Base-by-base conservation (phyloP, 1,139 yeast genomes). In the Blastobotrys raffinosifermentans region DNA sequence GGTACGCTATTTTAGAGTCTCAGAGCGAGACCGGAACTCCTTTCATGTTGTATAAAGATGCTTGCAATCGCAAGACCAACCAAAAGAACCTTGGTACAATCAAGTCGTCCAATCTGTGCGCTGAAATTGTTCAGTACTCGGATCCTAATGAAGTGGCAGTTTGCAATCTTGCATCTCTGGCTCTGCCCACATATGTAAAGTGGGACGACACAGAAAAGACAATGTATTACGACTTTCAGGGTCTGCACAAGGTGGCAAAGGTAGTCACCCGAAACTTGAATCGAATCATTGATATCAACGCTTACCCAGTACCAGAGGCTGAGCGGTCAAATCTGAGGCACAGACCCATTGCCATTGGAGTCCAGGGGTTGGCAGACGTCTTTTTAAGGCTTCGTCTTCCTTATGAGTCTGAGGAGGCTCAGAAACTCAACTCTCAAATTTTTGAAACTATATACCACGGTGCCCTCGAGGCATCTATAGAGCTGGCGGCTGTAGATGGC, bases 11-110 rank as follows among this genome's bases (percentile, higher is more conserved):
- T 43, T 62, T 83, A 46, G 86, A 80, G 51, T 75, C 87, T 29
- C 93, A 83, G 62, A 79, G 83, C 32, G 93, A 83, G 63, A 82
- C 93, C 9, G 93, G 94, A 53, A 79, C 81, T 41, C 94, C 94
- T 31, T 82, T 77, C 63, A 79, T 83, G 77, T 65, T 83, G 35
- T 83, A 80, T 66, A 83, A 83, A 58, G 94, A 83, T 64, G 77
- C 89, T 29, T 81, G 91, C 66, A 83, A 83, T 61, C 49, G 60
- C 38, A 82, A 82, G 58, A 69, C 83, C 41, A 83, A 83, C 61
- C 93, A 83, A 63, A 71, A 79, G 69, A 81, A 82, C 55, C 68
- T 82, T 57, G 94, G 94, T 50, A 67, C 77, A 22, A 83, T 83
- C 56, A 81, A 82, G 58, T 79, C 87, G 11, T 81, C 91, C 11